Evolutionary conservation across 2,329 filamentous ascomycete genomes (phyloP), one percentile per base, ranked within the genome.

Genomic region (Ophiostoma fasciatum): DNA sequence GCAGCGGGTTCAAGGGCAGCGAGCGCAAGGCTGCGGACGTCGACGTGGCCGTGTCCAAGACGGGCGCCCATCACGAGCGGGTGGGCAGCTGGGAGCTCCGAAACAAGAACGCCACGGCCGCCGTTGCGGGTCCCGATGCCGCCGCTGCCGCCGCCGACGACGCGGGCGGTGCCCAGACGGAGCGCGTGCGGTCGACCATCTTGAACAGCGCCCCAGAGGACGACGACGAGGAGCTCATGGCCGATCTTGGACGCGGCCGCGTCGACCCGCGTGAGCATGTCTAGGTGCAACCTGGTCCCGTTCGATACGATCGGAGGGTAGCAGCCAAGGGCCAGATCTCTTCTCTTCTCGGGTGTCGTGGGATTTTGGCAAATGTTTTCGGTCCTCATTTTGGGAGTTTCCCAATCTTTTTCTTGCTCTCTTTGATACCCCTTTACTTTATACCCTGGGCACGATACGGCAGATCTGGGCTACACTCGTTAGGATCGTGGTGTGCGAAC

Each of bases 71-170:
- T 4, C 61, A 66, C 23, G 63, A 63, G 43, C 57, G 64, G 7
- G 48, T 61, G 12, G 64, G 63, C 2, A 67, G 64, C 46, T 68
- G 65, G 65, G 65, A 69, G 44, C 49, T 69, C 35, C 45, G 49
- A 2, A 45, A 47, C 18, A 50, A 49, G 13, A 41, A 41, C 2
- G 44, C 19, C 11, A 41, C 18, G 2, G 35, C 30, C 12, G 39
- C 20, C 3, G 22, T 17, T 10, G 31, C 7, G 7, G 19, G 41
- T 19, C 49, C 36, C 27, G 48, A 39, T 13, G 50, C 44, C 14
- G 46, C 48, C 17, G 19, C 15, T 26, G 15, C 7, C 28, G 3
- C 7, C 25, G 6, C 11, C 12, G 25, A 11, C 10, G 18, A 23
- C 17, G 21, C 13, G 12, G n/a, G 9, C 10, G 15, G 17, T 6